Evolutionary conservation across 2,329 filamentous ascomycete genomes (phyloP), one percentile per base, ranked within the genome.

Genomic region (Colletotrichum karsti): DNA sequence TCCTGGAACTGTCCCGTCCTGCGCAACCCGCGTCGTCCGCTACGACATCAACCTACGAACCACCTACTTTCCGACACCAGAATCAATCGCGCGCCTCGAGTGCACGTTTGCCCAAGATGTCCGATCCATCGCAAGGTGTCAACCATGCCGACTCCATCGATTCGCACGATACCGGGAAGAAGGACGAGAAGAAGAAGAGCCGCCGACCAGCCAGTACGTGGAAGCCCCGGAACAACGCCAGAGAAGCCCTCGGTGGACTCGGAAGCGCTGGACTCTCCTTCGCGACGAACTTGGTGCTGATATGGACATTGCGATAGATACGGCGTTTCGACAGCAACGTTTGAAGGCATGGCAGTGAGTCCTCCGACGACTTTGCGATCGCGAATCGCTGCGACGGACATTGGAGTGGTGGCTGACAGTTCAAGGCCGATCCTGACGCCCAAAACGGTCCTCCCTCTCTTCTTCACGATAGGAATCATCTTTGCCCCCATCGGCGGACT

Each of bases 261-360:
- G 67, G 63, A 69, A 70, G 39, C 26, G 33, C 18, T 56, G 61
- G 61, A 28, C 15, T 53, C 18, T 5, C 8, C 33, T 20, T n/a
- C 30, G 15, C 22, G 35, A 69, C 12, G 30, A 39, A 7, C 2
- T 30, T 9, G 28, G 48, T 58, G 44, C 71, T 71, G 37, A 70
- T 30, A 63, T 12, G 20, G 10, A 12, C 28, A 18, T 20, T 33
- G 54, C 18, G 57, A 63, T 76, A 97, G 94, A 98, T 83, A 98
- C 95, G 67, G 96, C 96, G 10, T 99, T 98, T 79, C 90, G 96
- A 75, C 96, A 99, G 79, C 96, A 99, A 82, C 91, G 96, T 78
- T 83, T 99, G 80, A 98, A 98, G 83, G 96, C 96, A 84, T 99
- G 96, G 96, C 96, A 99, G 92, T 97, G 86, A 82, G 94, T 88